Evolutionary conservation across 1,139 yeast species (phyloP).

Genomic region (Taphrina wiesneri): DNA sequence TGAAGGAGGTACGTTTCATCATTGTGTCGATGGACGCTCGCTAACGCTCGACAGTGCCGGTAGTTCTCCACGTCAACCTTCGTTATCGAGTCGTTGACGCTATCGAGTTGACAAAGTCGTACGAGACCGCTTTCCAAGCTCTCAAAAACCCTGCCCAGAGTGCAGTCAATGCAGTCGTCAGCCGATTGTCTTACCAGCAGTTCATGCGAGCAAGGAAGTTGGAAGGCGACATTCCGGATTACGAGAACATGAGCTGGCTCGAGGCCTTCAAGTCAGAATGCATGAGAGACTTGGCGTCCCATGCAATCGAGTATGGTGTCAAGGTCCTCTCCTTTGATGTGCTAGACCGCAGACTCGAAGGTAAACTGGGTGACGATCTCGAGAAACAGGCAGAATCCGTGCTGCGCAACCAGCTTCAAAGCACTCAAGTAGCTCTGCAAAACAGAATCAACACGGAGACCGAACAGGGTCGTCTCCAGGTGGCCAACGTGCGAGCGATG

Average conservation of each 20-base stretch:
- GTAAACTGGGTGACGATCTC: slow-evolving; percentile 26
- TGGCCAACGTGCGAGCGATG: slow-evolving; percentile 8
- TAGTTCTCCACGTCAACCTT: slow-evolving; percentile 26
- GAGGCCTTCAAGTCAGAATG: slow-evolving; percentile 29
- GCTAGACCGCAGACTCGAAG: slow-evolving; percentile 25
- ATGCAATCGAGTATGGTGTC: slow-evolving; percentile 27
- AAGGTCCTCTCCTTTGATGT: slow-evolving; percentile 23
- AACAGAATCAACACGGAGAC: slow-evolving; percentile 26
- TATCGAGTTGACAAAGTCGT: slow-evolving; percentile 22
- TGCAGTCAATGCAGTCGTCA: slow-evolving; percentile 29
- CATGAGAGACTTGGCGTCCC: slow-evolving; percentile 22
- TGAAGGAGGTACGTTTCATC: slow-evolving; percentile 4
- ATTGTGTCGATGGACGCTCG: no score
- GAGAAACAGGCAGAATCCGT: slow-evolving; percentile 28
- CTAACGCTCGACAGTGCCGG: slow-evolving; percentile 9
- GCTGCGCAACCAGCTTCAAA: slow-evolving; percentile 18
- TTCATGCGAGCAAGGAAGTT: slow-evolving; percentile 22
- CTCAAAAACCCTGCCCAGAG: slow-evolving; percentile 26
- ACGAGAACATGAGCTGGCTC: slow-evolving; percentile 20
- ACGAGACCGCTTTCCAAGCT: slow-evolving; percentile 27
- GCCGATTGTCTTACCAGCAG: slow-evolving; percentile 17
- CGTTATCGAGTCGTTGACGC: slow-evolving; percentile 28
- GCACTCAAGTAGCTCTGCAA: slow-evolving; percentile 24
- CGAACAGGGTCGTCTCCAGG: slow-evolving; percentile 21
- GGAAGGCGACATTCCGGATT: slow-evolving; percentile 23